Evolutionary conservation across 1,284 basidiomycete genomes (phyloP).

Genomic region (Malassezia sympodialis): DNA sequence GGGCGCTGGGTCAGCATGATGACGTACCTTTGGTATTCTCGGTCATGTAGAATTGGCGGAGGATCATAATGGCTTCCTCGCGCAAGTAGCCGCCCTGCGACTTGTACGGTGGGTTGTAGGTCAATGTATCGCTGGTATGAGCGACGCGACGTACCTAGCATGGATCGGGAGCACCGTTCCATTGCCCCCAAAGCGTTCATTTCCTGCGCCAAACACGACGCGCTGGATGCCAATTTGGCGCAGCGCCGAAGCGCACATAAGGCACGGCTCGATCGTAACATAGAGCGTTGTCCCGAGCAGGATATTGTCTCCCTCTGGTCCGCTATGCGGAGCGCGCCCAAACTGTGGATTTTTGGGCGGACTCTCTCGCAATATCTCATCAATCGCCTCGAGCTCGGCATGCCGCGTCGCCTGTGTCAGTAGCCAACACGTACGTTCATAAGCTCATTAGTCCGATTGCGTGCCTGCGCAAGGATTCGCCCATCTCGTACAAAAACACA

Average conservation of each 20-base stretch:
- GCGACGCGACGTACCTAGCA: slow-evolving; percentile 55
- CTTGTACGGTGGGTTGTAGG: slow-evolving; percentile 58
- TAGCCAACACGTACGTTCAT: slow-evolving; percentile 52
- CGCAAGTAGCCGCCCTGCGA: slow-evolving; percentile 73
- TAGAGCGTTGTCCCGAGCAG: slow-evolving; percentile 76
- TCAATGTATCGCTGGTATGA: slow-evolving; percentile 21
- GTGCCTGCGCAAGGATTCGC: slow-evolving; percentile 65
- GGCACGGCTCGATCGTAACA: slow-evolving; percentile 97
- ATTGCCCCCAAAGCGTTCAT: slow-evolving; percentile 94
- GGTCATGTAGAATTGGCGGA: slow-evolving; percentile 87
- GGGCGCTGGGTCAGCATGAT: slow-evolving; percentile 24
- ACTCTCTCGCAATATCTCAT: slow-evolving; percentile 59
- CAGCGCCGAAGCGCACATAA: slow-evolving; percentile 95
- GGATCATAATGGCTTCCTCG: slow-evolving; percentile 87
- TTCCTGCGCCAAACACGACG: slow-evolving; percentile 87
- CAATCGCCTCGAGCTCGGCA: slow-evolving; percentile 94
- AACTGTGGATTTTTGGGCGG: slow-evolving; percentile 49
- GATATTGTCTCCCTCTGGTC: slow-evolving; percentile 47
- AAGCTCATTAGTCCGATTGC: slow-evolving; percentile 82
- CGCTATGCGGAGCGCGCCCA: slow-evolving; percentile 29
- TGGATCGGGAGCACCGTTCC: slow-evolving; percentile 87
- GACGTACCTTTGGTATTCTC: slow-evolving; percentile 78
- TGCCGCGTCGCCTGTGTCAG: slow-evolving; percentile 74
- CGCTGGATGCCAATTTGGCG: slow-evolving; percentile 82
- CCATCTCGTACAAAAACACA: slow-evolving; percentile 82